phyloP scores from a whole-genome alignment of 163 green algal genomes.

The Trebouxiophyceae sp. region DNA sequence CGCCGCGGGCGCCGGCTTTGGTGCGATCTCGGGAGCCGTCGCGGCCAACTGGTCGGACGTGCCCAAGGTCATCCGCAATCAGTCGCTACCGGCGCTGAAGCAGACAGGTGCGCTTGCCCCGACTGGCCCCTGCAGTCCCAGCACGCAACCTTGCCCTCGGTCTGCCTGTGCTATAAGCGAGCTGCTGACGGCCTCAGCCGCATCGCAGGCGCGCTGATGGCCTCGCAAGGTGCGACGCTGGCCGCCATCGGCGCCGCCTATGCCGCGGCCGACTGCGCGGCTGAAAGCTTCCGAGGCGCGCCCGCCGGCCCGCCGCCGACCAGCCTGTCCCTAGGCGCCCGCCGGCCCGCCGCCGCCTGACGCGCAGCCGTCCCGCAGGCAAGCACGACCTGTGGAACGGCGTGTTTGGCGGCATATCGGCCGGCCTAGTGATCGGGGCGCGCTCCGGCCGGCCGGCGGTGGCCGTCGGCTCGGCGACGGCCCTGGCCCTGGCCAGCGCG shows the following conservation, averaged over 20 bases:
- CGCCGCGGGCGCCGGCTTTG: constrained; percentile 3
- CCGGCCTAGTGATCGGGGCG: constrained; percentile 33
- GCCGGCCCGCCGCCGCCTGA: neutral
- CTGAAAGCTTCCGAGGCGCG: constrained; percentile 18
- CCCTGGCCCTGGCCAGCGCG: constrained; percentile 27
- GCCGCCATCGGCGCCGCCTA: constrained; percentile 31
- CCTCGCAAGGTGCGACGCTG: constrained; percentile 32
- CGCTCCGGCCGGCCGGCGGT: constrained; percentile 21
- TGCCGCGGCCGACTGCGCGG: constrained; percentile 25
- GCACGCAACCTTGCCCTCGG: too few relatives aligned
- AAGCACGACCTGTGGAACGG: constrained; percentile 48
- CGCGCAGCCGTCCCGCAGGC: constrained; percentile 1
- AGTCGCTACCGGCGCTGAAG: constrained; percentile 44
- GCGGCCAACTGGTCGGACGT: constrained; percentile 45
- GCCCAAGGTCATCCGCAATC: constrained; percentile 32
- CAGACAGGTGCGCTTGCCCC: constrained; percentile 23
- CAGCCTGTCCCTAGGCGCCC: neutral
- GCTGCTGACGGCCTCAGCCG: too few relatives aligned
- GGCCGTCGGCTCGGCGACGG: constrained; percentile 23
- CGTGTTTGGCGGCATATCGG: constrained; percentile 22
- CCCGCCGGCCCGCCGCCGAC: too few relatives aligned
- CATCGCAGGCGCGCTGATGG: constrained; percentile 35
- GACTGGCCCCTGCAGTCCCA: too few relatives aligned
- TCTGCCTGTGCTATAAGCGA: too few relatives aligned
- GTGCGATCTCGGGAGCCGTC: constrained; percentile 14